phyloP scores from a whole-genome alignment of 2,329 filamentous ascomycete species.

The Aspergillus floridensis region DNA sequence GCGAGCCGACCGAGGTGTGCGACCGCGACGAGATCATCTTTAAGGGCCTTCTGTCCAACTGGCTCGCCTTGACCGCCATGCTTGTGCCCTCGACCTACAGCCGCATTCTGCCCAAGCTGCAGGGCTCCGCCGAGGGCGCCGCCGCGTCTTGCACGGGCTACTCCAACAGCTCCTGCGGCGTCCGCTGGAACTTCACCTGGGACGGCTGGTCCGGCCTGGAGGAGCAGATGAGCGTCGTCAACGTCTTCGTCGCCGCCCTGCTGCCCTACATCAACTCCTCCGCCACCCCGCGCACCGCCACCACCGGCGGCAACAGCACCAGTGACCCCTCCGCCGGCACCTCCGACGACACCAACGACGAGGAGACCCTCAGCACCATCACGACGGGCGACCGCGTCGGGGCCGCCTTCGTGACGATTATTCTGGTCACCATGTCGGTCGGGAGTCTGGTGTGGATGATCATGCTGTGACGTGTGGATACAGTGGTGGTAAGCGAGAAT shows the following conservation, averaged over 20 bases:
- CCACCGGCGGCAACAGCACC: slow-evolving; percentile 56
- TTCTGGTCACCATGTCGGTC: slow-evolving; percentile 29
- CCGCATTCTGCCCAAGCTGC: slow-evolving; percentile 58
- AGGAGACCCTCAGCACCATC: slow-evolving; percentile 14
- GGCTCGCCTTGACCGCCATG: slow-evolving; percentile 60
- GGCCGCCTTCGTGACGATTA: slow-evolving; percentile 38
- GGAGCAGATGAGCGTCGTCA: slow-evolving; percentile 66
- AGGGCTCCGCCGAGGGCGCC: slow-evolving; percentile 58
- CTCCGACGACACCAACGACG: slow-evolving; percentile 1
- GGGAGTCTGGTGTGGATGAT: slow-evolving; percentile 34
- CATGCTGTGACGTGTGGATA: background rate
- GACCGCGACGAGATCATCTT: slow-evolving; percentile 70
- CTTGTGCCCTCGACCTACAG: slow-evolving; percentile 60
- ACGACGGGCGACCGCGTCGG: slow-evolving; percentile 39
- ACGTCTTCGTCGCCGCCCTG: slow-evolving; percentile 62
- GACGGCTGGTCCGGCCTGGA: slow-evolving; percentile 63
- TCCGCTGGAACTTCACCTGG: slow-evolving; percentile 52
- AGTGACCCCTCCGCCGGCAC: slow-evolving; percentile 39
- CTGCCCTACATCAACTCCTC: slow-evolving; percentile 45
- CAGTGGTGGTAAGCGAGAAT: background rate
- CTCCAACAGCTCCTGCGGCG: slow-evolving; percentile 61
- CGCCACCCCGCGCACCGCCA: slow-evolving; percentile 38
- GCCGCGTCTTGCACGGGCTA: slow-evolving; percentile 61
- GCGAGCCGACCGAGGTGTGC: slow-evolving; percentile 61
- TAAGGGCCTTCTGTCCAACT: slow-evolving; percentile 68